Evolutionary conservation across 176 grass and related monocot genomes (phyloP), one percentile per base, ranked within the genome.

Genomic region (Elaeis guineensis): DNA sequence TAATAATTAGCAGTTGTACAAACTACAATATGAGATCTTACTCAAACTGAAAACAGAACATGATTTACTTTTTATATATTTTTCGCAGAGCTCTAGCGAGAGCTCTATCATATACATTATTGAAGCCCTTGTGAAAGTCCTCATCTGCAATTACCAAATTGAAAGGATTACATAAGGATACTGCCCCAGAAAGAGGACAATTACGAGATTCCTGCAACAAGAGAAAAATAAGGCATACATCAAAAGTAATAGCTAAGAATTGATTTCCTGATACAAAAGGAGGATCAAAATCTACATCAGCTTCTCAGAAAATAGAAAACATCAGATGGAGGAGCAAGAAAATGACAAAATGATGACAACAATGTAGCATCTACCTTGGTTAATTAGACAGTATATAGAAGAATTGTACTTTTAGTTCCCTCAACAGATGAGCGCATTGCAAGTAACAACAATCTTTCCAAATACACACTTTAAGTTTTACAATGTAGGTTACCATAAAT

Each of bases 121-220:
- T 97, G 53, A 97, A 97, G 50, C 87, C 92, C 78, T 85, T 91
- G 60, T 85, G 92, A 54, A 97, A 97, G 81, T 97, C 92, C 66
- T 97, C 87, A 85, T 97, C 92, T 64, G 87, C 87, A 73, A 91
- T 91, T 57, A 90, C 78, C 76, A 91, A 82, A 78, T 97, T 78
- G 69, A 91, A 97, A 20, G 87, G 92, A 85, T 97, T 97, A 66
- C 92, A 97, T 70, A 97, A 60, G 52, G 92, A 97, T 44, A 91
- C 87, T 49, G 92, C 92, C 18, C 92, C 92, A 77, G 87, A 88
- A 65, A 97, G 65, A 68, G 65, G 72, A 67, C 87, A 97, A 32
- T 75, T 85, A 59, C 88, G 80, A 57, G 72, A 76, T 78, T 91
- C 84, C 92, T 91, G 86, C 6, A 81, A 65, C 56, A 39, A 60